Evolutionary conservation across 2,329 filamentous ascomycete genomes (phyloP).

Genomic region (Pseudodiploospora longispora): DNA sequence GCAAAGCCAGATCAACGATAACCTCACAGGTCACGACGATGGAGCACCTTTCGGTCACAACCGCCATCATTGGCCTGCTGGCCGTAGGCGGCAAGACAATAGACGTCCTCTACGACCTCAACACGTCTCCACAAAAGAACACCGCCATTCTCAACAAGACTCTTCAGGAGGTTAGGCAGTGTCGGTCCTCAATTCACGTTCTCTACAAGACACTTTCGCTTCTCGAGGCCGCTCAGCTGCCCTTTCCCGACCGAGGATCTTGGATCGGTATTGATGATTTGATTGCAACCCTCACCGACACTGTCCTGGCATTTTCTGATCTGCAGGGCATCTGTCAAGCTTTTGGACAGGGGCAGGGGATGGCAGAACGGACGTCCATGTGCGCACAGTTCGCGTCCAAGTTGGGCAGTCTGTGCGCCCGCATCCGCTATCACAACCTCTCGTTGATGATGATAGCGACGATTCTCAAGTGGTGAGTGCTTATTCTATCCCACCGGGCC

Average conservation of each 20-base stretch:
- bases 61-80: constrained; percentile 29
- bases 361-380: constrained; percentile 5
- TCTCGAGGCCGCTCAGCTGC: constrained; percentile 24
- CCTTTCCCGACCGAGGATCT: constrained; percentile 25
- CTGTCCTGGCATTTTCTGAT: constrained; percentile 26
- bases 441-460: constrained; percentile 33
- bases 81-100: constrained; percentile 26
- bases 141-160: constrained; percentile 21
- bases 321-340: constrained; percentile 21
- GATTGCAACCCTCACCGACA: constrained; percentile 27
- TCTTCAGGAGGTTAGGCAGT: constrained; percentile 28
- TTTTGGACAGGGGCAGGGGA: constrained; percentile 6
- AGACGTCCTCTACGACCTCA: constrained; percentile 27
- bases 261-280: constrained; percentile 29
- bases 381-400: constrained; percentile 2
- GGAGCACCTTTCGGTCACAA: constrained; percentile 25
- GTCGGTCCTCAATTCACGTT: constrained; percentile 28
- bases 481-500: background rate
- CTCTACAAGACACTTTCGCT: constrained; percentile 27
- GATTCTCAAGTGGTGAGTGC: constrained; percentile 28
- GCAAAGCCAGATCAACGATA: no score
- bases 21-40: background rate
- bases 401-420: constrained; percentile 17
- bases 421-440: constrained; percentile 29
- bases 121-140: constrained; percentile 19